phyloP scores from a whole-genome alignment of 176 grass and related monocot species.

The Otatea glauca region DNA sequence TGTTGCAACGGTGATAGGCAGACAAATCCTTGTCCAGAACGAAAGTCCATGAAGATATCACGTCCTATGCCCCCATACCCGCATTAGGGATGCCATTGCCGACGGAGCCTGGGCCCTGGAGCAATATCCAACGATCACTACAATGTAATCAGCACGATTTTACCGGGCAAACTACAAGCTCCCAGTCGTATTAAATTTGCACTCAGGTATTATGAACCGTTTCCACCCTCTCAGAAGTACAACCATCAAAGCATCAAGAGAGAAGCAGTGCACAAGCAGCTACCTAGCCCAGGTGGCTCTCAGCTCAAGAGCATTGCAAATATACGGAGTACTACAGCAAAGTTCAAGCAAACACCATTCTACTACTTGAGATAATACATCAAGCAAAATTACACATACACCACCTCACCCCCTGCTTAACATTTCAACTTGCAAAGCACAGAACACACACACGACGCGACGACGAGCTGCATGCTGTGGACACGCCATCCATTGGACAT shows the following conservation, averaged over 20 bases:
- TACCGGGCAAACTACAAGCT: too few relatives aligned
- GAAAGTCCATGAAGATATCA: too few relatives aligned
- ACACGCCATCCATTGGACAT: neutral
- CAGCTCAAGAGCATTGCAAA: neutral
- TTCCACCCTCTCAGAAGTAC: neutral
- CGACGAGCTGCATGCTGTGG: too few relatives aligned
- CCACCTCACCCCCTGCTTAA: conserved; percentile 5
- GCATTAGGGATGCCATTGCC: too few relatives aligned
- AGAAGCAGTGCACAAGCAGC: neutral
- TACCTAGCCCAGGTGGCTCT: neutral
- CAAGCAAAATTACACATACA: conserved; percentile 38
- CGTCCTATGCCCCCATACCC: too few relatives aligned
- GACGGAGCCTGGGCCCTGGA: too few relatives aligned
- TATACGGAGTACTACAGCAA: too few relatives aligned
- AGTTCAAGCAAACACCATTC: neutral
- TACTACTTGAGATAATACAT: conserved; percentile 26
- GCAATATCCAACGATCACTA: too few relatives aligned
- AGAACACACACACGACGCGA: neutral
- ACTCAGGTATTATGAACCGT: neutral
- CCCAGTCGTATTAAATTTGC: too few relatives aligned
- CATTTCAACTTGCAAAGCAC: conserved; percentile 18
- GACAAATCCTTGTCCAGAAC: too few relatives aligned
- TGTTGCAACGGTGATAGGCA: too few relatives aligned
- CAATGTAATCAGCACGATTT: too few relatives aligned
- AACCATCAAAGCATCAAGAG: neutral